Conservation (phyloP, 2,329 filamentous ascomycete genomes). For the Byssoonygena ceratinophila region DNA sequence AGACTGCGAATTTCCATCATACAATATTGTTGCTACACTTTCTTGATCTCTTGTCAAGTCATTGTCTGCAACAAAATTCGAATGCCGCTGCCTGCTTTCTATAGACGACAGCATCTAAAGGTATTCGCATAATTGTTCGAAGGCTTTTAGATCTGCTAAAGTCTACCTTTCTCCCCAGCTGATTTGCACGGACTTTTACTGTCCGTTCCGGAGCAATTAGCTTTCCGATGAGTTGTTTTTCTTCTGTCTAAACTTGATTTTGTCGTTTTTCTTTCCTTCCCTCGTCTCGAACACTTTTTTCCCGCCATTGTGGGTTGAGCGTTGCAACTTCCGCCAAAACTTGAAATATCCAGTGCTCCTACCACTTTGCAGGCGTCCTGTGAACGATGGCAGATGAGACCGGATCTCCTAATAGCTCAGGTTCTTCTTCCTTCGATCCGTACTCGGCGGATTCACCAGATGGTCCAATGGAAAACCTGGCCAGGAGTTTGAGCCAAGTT, state of each 20-base stretch:
- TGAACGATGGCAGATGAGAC: conserved; percentile 7
- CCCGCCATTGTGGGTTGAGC: not conserved
- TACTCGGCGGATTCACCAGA: conserved; percentile 15
- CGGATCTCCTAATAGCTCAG: conserved; percentile 12
- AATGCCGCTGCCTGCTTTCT: not conserved
- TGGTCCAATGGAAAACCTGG: conserved; percentile 7
- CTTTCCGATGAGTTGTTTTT: not conserved
- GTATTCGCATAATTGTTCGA: not conserved
- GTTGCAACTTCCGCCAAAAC: not conserved
- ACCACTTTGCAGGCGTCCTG: not conserved
- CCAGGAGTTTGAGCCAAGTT: conserved; percentile 5
- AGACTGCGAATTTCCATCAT: not conserved
- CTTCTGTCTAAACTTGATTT: not conserved
- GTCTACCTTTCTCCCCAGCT: not conserved
- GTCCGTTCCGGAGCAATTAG: not conserved
- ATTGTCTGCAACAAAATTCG: not conserved
- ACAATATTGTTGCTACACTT: conserved; percentile 1
- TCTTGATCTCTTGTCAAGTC: conserved; percentile 2
- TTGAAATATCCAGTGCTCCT: not conserved
- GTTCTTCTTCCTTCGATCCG: conserved; percentile 19
- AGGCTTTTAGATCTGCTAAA: not conserved
- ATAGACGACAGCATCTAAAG: not conserved
- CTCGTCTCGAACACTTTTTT: not conserved
- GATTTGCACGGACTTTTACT: not conserved
- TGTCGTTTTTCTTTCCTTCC: not conserved